Percentiles rank a stretch among this genome's conserved stretches.
Conservation (phyloP, 2,329 filamentous ascomycete genomes). For the Alternaria brassicae region DNA sequence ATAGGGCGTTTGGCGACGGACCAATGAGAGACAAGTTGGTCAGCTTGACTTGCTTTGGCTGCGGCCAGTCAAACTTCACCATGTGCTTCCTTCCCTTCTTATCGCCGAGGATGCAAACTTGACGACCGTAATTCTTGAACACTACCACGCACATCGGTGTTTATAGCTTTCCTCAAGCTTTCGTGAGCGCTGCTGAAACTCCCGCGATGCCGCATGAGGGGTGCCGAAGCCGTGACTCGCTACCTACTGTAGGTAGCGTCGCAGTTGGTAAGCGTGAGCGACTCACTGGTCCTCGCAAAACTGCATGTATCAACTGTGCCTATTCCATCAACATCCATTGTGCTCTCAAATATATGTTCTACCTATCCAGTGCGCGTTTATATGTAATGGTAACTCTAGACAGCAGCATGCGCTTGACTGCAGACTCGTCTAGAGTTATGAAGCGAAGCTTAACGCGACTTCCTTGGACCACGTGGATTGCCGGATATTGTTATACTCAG, state of each 20-base stretch:
- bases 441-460: no score
- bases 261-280: conserved; percentile 1
- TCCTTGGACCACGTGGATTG: no score
- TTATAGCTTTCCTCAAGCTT: neutral
- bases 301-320: no score
- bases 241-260: no score
- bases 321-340: neutral
- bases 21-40: conserved; percentile 6
- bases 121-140: neutral
- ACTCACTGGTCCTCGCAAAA: neutral
- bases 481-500: no score
- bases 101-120: neutral
- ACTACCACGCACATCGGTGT: neutral
- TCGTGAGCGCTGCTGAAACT: conserved; percentile 3
- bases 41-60: conserved; percentile 9
- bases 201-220: conserved; percentile 9
- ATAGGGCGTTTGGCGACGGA: neutral
- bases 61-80: conserved; percentile 7
- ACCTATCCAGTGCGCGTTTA: neutral
- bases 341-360: neutral
- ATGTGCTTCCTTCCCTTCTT: conserved; percentile 1
- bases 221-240: conserved; percentile 12
- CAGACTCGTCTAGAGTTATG: no score
- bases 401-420: no score
- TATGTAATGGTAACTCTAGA: neutral